A percentile compares a stretch with the other conserved stretches of the same genome.
These are phyloP conservation scores for Echinosophora koreensis DNA, from an alignment of 306 rosid species.

Conservation along the genomic window DNA sequence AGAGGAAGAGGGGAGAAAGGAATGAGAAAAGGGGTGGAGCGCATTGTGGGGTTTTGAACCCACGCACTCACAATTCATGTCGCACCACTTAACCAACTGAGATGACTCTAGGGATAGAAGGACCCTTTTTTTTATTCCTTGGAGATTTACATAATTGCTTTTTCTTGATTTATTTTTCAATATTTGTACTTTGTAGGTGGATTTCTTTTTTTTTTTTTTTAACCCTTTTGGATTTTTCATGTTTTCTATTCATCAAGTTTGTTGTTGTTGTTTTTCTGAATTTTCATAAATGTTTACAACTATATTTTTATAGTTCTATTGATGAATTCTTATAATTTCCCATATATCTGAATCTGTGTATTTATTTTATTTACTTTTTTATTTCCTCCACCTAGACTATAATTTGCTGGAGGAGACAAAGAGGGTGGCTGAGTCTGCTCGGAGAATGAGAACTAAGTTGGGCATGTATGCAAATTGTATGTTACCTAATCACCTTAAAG, in stretches of 20 bases:
- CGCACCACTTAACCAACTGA: too few relatives aligned
- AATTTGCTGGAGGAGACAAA: slow-evolving; percentile 88
- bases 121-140: too few relatives aligned
- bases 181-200: not conserved
- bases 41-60: too few relatives aligned
- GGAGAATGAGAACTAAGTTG: slow-evolving; percentile 69
- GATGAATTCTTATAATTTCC: slow-evolving; percentile 7
- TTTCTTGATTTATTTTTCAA: slow-evolving; percentile 14
- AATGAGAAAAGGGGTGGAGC: too few relatives aligned
- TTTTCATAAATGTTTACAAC: not conserved
- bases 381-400: slow-evolving; percentile 61
- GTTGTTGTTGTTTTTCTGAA: slow-evolving; percentile 17
- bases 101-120: too few relatives aligned
- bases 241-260: not conserved
- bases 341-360: not conserved
- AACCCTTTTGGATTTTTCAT: slow-evolving; percentile 10
- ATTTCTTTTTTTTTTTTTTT: not conserved
- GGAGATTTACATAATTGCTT: too few relatives aligned
- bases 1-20: too few relatives aligned
- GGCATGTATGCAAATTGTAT: slow-evolving; percentile 56
- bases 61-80: too few relatives aligned
- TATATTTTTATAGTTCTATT: not conserved
- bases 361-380: slow-evolving; percentile 10
- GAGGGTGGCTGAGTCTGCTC: slow-evolving; percentile 89
- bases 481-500: slow-evolving; percentile 64